Evolutionary conservation across 2,329 filamentous ascomycete species (phyloP).

Genomic region (Juglanconis juglandina): DNA sequence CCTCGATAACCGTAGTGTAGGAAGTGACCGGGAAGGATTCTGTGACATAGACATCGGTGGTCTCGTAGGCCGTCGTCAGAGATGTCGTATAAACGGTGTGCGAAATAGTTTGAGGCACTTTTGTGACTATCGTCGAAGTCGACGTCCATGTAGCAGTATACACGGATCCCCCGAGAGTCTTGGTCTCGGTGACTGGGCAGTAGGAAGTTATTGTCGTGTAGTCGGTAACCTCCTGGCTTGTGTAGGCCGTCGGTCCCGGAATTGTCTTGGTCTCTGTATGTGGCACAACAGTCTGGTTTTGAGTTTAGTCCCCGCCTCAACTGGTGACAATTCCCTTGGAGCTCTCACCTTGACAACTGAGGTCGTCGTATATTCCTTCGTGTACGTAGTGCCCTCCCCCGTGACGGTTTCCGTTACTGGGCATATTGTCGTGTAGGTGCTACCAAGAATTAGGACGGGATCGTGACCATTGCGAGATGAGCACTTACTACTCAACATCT

Average conservation of each 20-base stretch:
- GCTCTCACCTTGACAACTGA: slow-evolving; percentile 33
- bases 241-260: slow-evolving; percentile 32
- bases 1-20: slow-evolving; percentile 41
- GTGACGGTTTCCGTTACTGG: slow-evolving; percentile 35
- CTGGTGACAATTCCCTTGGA: background rate
- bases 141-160: slow-evolving; percentile 39
- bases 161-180: slow-evolving; percentile 39
- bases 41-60: slow-evolving; percentile 35
- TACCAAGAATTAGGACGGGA: background rate
- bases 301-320: slow-evolving; percentile 17
- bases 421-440: slow-evolving; percentile 37
- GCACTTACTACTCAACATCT: slow-evolving; percentile 22
- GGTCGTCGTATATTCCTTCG: slow-evolving; percentile 41
- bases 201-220: slow-evolving; percentile 42
- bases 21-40: slow-evolving; percentile 37
- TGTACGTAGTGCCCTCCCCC: slow-evolving; percentile 34
- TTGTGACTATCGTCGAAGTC: slow-evolving; percentile 24
- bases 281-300: slow-evolving; percentile 26
- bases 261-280: slow-evolving; percentile 29
- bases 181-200: slow-evolving; percentile 43
- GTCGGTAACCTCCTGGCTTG: slow-evolving; percentile 34
- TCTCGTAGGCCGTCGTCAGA: slow-evolving; percentile 31
- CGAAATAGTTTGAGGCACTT: slow-evolving; percentile 13
- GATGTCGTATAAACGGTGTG: slow-evolving; percentile 31
- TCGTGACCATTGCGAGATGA: too few species aligned